Conservation (phyloP, 1,139 yeast species). For the Eremothecium coryli region DNA sequence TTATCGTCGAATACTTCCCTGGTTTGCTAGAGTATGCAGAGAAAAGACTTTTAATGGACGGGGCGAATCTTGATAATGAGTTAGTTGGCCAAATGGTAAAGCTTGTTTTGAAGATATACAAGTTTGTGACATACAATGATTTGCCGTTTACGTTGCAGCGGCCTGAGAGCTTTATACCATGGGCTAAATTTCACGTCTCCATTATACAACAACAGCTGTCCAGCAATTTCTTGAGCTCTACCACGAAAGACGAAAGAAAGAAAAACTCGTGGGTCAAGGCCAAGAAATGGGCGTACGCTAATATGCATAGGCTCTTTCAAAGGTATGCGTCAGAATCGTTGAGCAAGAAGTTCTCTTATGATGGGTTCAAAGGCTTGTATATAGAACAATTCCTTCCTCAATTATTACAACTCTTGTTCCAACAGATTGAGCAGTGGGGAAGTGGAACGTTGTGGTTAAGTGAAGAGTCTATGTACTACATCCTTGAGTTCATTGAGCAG, state of each 20-base stretch:
- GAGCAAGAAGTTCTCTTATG: conserved; percentile 43
- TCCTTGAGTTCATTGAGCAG: conserved; percentile 64
- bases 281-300: conserved; percentile 86
- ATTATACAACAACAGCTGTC: conserved; percentile 59
- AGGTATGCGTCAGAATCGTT: conserved; percentile 56
- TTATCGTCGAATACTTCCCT: conserved; percentile 61
- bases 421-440: conserved; percentile 69
- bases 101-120: conserved; percentile 66
- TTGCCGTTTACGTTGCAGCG: conserved; percentile 63
- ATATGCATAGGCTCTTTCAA: conserved; percentile 62
- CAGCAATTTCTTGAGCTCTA: conserved; percentile 34
- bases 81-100: conserved; percentile 68
- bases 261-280: conserved; percentile 59
- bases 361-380: conserved; percentile 42
- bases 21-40: conserved; percentile 59
- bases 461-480: conserved; percentile 52
- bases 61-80: conserved; percentile 33
- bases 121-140: conserved; percentile 73
- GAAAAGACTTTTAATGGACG: conserved; percentile 34
- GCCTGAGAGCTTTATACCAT: conserved; percentile 47
- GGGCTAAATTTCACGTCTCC: conserved; percentile 73
- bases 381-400: conserved; percentile 60
- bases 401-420: conserved; percentile 52
- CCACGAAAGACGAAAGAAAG: conserved; percentile 42
- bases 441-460: conserved; percentile 58